Evolutionary conservation across 306 rosid species (phyloP).

Genomic region (Hylodesmum podocarpum): DNA sequence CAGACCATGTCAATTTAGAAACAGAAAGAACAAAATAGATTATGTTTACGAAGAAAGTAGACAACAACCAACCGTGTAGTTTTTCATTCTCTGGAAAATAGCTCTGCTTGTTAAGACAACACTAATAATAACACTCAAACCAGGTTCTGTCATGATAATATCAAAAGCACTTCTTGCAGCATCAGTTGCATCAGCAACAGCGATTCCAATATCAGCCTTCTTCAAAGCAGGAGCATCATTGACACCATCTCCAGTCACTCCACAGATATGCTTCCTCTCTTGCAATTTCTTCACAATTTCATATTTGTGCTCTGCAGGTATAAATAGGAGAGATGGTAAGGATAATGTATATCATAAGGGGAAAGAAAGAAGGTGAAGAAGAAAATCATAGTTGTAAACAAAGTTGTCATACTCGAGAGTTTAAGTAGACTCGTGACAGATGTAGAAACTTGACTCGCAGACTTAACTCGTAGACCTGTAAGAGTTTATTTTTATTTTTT

Average conservation of each 20-base stretch:
- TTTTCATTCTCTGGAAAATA: slow-evolving; percentile 97
- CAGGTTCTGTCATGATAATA: slow-evolving; percentile 96
- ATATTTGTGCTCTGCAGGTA: slow-evolving; percentile 77
- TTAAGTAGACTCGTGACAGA: too few relatives aligned
- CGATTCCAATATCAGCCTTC: slow-evolving; percentile 98
- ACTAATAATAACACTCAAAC: slow-evolving; percentile 94
- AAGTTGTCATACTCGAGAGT: too few relatives aligned
- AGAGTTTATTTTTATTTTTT: too few relatives aligned
- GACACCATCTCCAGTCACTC: slow-evolving; percentile 99
- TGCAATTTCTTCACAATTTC: slow-evolving; percentile 97
- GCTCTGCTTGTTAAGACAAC: slow-evolving; percentile 97
- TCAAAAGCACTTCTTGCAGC: slow-evolving; percentile 98
- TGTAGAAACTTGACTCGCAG: too few relatives aligned
- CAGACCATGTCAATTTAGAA: not conserved
- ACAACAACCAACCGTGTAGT: slow-evolving; percentile 75
- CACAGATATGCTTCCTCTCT: slow-evolving; percentile 95
- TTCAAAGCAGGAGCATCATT: slow-evolving; percentile 98
- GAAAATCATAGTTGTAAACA: not conserved
- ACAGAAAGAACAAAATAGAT: slow-evolving; percentile 4
- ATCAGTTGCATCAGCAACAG: slow-evolving; percentile 98
- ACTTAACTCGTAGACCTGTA: too few relatives aligned
- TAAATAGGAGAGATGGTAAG: not conserved
- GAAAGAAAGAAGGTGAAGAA: not conserved
- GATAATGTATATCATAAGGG: not conserved
- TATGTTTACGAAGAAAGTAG: slow-evolving; percentile 1